These are phyloP conservation scores for Ophiostoma triangulosporum DNA, from an alignment of 2,329 filamentous ascomycete species.

Conservation along the genomic window DNA sequence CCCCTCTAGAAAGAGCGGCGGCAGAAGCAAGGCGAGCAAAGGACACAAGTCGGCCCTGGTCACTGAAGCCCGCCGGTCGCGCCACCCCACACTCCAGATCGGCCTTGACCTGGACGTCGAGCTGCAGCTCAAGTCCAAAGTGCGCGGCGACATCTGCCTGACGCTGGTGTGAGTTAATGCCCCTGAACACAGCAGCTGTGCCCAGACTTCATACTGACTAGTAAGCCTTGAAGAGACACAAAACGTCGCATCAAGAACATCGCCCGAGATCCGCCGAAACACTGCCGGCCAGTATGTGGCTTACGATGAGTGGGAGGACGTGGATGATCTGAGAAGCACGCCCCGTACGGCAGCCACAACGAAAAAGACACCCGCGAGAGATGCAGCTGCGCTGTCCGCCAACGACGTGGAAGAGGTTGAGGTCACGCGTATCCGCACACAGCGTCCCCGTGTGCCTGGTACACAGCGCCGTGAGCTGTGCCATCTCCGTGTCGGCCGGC, in stretches of 20 bases:
- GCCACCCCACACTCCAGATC: conserved; percentile 17
- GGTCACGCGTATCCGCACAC: neutral
- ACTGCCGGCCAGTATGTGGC: conserved; percentile 7
- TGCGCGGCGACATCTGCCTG: conserved; percentile 61
- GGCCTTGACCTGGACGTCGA: conserved; percentile 56
- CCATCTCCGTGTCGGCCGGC: conserved; percentile 10
- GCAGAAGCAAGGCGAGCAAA: neutral
- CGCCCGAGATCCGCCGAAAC: conserved; percentile 10
- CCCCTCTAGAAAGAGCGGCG: no score
- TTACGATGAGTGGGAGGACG: conserved; percentile 6
- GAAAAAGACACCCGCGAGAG: neutral
- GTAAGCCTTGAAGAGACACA: conserved; percentile 11
- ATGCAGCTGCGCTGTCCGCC: neutral
- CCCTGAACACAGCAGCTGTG: no score
- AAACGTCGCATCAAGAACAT: conserved; percentile 5
- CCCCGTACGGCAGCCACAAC: neutral
- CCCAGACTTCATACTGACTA: neutral
- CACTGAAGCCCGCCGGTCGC: neutral
- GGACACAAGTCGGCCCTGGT: neutral
- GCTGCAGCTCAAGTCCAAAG: conserved; percentile 66
- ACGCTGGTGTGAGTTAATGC: conserved; percentile 48
- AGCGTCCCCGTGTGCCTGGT: neutral
- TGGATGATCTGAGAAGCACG: neutral
- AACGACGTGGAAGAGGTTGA: neutral
- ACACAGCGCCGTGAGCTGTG: conserved; percentile 8